These are phyloP conservation scores for Ceratobasidium sp. DNA, from an alignment of 1,284 basidiomycete genomes.

Conservation along the genomic window DNA sequence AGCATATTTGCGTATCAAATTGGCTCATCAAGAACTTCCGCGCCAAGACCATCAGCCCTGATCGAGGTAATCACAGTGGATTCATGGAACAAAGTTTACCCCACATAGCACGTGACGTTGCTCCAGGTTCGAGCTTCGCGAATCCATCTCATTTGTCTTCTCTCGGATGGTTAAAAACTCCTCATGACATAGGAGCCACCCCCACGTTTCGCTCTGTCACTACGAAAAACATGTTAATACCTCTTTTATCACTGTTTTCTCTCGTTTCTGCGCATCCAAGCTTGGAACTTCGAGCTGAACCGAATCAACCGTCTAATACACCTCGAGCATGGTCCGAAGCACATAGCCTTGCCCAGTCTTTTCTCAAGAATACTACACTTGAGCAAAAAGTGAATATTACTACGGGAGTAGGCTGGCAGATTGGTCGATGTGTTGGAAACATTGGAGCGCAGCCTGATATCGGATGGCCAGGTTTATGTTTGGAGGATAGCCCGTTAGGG, in stretches of 20 bases:
- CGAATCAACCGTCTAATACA: constrained; percentile 41
- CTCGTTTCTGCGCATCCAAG: background rate
- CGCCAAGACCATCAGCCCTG: too few species aligned
- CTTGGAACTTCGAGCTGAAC: constrained; percentile 12
- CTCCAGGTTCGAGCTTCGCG: too few species aligned
- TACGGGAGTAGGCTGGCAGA: constrained; percentile 47
- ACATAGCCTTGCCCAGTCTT: constrained; percentile 23
- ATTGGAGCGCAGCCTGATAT: too few species aligned
- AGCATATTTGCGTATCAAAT: too few species aligned
- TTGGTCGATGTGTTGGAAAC: constrained; percentile 56
- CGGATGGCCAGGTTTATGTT: too few species aligned
- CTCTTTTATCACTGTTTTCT: background rate
- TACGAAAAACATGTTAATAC: background rate
- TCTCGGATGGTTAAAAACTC: background rate
- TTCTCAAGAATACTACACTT: constrained; percentile 45
- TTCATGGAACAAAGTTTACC: too few species aligned
- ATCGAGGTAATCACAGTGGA: too few species aligned
- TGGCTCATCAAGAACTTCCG: too few species aligned
- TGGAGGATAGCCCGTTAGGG: too few species aligned
- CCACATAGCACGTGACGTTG: too few species aligned
- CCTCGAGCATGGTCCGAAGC: constrained; percentile 40
- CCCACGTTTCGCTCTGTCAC: background rate
- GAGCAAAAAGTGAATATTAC: constrained; percentile 50
- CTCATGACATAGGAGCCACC: background rate
- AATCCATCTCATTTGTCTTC: background rate